A percentile compares a stretch with the other conserved stretches of the same genome.
phyloP scores from a whole-genome alignment of 768 basidiomycete species.

The Dictyophora rubrovolvata region DNA sequence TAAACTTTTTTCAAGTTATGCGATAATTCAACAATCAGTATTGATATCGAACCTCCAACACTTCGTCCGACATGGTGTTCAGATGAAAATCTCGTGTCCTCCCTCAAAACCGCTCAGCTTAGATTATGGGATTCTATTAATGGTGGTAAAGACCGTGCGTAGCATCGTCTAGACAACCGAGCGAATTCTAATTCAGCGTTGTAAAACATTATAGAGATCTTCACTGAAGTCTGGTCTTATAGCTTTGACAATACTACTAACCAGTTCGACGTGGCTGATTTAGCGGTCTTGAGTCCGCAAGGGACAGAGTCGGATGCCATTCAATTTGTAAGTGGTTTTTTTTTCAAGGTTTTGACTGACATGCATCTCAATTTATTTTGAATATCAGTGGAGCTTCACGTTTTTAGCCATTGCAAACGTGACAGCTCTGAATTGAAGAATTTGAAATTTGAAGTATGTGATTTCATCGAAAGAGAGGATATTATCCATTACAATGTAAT shows the following conservation, averaged over 20 bases:
- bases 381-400: not conserved
- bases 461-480: too few species aligned
- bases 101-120: conserved; percentile 26
- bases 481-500: too few species aligned
- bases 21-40: conserved; percentile 16
- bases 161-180: not conserved
- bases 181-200: not conserved
- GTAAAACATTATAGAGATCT: conserved; percentile 21
- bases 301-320: conserved; percentile 36
- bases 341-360: not conserved
- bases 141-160: conserved; percentile 24
- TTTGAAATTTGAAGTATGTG: too few species aligned
- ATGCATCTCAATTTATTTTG: not conserved
- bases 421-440: too few species aligned
- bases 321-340: conserved; percentile 17
- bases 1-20: not conserved
- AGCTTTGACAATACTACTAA: conserved; percentile 26
- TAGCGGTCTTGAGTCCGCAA: conserved; percentile 27
- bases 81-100: conserved; percentile 23
- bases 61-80: conserved; percentile 28
- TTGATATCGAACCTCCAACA: conserved; percentile 14
- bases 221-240: conserved; percentile 33
- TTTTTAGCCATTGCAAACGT: conserved; percentile 2
- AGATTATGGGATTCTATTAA: conserved; percentile 30
- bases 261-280: conserved; percentile 28